phyloP scores from a whole-genome alignment of 2,329 filamentous ascomycete genomes.

The Fusarium buxicola region DNA sequence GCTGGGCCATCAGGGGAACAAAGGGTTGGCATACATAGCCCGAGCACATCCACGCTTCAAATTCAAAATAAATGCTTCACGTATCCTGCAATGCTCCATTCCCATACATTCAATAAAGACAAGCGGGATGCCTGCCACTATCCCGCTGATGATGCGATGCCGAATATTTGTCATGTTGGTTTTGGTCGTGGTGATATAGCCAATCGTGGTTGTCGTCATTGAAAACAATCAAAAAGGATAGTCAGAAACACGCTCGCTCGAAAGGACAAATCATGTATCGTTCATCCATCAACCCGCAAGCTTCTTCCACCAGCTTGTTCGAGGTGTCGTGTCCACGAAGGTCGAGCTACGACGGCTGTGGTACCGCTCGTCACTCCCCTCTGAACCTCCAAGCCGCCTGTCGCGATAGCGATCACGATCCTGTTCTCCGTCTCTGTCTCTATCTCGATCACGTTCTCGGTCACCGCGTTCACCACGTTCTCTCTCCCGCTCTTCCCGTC shows the following conservation, averaged over 20 bases:
- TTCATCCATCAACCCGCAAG: constrained; percentile 55
- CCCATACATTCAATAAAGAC: constrained; percentile 6
- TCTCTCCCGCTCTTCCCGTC: constrained; percentile 57
- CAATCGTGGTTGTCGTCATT: constrained; percentile 22
- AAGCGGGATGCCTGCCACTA: neutral
- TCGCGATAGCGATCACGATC: constrained; percentile 35
- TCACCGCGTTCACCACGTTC: constrained; percentile 32
- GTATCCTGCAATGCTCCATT: constrained; percentile 27
- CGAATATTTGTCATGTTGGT: constrained; percentile 15
- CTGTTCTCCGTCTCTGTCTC: constrained; percentile 48
- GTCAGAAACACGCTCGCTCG: constrained; percentile 44
- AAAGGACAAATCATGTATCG: constrained; percentile 40
- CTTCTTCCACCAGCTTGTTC: constrained; percentile 72
- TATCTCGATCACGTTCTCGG: constrained; percentile 22
- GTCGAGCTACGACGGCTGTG: constrained; percentile 55
- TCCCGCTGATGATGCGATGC: constrained; percentile 25
- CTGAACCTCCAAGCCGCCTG: constrained; percentile 50
- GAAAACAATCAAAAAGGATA: constrained; percentile 33
- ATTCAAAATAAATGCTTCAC: neutral
- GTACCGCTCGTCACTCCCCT: constrained; percentile 59
- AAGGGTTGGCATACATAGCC: constrained; percentile 5
- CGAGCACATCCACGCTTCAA: constrained; percentile 10
- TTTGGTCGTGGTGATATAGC: constrained; percentile 18
- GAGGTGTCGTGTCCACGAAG: constrained; percentile 60
- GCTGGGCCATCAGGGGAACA: constrained; percentile 4